Evolutionary conservation across 345 rosid species (phyloP).

Genomic region (Heritiera fomes): DNA sequence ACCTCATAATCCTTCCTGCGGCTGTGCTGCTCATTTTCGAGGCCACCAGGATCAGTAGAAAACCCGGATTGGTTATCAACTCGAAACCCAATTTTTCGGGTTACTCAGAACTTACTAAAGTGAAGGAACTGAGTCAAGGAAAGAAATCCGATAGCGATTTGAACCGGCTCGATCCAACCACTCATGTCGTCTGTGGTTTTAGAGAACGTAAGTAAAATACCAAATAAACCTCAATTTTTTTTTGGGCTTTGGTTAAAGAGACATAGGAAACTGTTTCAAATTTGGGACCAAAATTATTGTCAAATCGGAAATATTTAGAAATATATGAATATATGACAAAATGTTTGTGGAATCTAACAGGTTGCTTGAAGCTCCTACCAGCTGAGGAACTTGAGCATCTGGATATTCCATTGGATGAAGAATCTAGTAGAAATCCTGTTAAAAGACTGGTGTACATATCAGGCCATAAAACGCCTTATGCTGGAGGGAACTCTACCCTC

Average conservation of each 20-base stretch:
- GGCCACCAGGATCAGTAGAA: conserved; percentile 58
- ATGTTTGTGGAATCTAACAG: conserved; percentile 43
- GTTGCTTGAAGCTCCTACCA: conserved; percentile 80
- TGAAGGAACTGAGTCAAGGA: conserved; percentile 20
- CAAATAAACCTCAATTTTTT: neutral
- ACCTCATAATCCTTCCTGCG: conserved; percentile 53
- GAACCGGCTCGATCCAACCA: conserved; percentile 60
- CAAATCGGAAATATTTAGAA: neutral
- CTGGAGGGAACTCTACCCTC: conserved; percentile 26
- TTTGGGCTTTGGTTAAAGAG: neutral
- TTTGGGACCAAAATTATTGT: neutral
- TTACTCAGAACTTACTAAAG: neutral
- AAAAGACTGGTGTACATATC: conserved; percentile 58
- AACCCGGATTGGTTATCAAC: conserved; percentile 26
- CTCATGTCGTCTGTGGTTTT: conserved; percentile 42
- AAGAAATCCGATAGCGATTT: conserved; percentile 41
- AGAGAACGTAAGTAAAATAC: conserved; percentile 47
- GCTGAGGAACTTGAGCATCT: conserved; percentile 69
- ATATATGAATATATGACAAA: neutral
- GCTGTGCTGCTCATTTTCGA: conserved; percentile 59
- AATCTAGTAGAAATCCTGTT: conserved; percentile 41
- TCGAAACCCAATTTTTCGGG: neutral
- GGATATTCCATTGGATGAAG: conserved; percentile 52
- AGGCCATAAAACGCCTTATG: conserved; percentile 27
- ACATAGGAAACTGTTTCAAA: neutral